These are phyloP conservation scores for Flaveria floridana DNA, from an alignment of 140 eudicot genomes.

Conservation along the genomic window DNA sequence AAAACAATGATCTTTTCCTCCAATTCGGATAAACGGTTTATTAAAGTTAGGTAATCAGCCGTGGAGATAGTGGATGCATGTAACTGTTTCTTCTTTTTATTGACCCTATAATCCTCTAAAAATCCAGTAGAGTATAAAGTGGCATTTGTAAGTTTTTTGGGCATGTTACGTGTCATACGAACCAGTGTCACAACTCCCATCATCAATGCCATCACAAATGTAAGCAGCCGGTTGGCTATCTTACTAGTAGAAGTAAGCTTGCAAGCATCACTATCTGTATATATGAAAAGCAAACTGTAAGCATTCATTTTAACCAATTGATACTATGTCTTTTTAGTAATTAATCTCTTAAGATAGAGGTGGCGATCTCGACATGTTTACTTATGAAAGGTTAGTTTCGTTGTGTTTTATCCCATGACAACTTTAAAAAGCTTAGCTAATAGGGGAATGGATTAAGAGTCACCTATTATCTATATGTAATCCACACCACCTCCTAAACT, in stretches of 20 bases:
- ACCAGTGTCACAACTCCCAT: conserved; percentile 77
- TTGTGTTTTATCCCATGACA: not conserved
- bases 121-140: conserved; percentile 56
- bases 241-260: conserved; percentile 34
- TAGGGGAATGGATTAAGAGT: not conserved
- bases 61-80: conserved; percentile 39
- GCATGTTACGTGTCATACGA: conserved; percentile 67
- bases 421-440: not conserved
- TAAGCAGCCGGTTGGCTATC: conserved; percentile 48
- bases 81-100: conserved; percentile 36
- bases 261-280: conserved; percentile 24
- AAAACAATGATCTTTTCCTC: conserved; percentile 62
- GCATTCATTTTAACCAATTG: not conserved
- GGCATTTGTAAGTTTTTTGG: conserved; percentile 71
- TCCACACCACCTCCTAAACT: conserved; percentile 2
- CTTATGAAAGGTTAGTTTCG: not conserved
- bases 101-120: conserved; percentile 36
- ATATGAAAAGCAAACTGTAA: not conserved
- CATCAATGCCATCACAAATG: conserved; percentile 59
- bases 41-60: conserved; percentile 53
- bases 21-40: conserved; percentile 76
- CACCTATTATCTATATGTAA: not conserved
- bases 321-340: not conserved
- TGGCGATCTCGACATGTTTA: not conserved
- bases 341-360: not conserved